Percentiles rank a stretch among this genome's conserved stretches.
phyloP scores from a whole-genome alignment of 371 early-diverging fungal genomes.

The Mortierella sp. region DNA sequence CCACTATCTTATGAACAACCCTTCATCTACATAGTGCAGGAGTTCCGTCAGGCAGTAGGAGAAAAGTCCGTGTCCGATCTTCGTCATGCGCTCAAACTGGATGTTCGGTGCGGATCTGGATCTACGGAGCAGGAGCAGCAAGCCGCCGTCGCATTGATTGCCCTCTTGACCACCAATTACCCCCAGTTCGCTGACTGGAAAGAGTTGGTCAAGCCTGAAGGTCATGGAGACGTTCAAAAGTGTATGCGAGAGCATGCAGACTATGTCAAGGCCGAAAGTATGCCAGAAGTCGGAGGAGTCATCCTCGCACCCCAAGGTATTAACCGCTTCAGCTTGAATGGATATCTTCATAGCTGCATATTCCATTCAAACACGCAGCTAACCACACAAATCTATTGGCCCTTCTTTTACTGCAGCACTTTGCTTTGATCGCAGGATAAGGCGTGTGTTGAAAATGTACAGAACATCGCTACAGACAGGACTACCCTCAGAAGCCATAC shows the following conservation, averaged over 20 bases:
- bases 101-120: constrained; percentile 84
- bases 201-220: constrained; percentile 86
- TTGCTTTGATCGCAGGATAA: constrained; percentile 90
- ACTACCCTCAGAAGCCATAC: constrained; percentile 67
- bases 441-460: constrained; percentile 86
- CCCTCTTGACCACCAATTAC: constrained; percentile 71
- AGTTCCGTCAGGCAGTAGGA: constrained; percentile 86
- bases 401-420: constrained; percentile 63
- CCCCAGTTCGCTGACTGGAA: constrained; percentile 90
- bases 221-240: constrained; percentile 80
- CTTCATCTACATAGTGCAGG: constrained; percentile 57
- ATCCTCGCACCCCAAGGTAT: constrained; percentile 72
- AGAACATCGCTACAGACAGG: constrained; percentile 81
- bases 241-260: constrained; percentile 68
- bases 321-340: not conserved
- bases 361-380: not conserved
- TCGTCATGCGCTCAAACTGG: constrained; percentile 82
- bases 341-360: not conserved
- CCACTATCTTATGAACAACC: not conserved
- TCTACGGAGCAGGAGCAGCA: constrained; percentile 79
- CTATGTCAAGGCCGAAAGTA: constrained; percentile 58
- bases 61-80: constrained; percentile 83
- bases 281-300: constrained; percentile 65
- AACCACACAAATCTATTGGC: not conserved
- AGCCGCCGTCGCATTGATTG: constrained; percentile 81